Percentiles rank a stretch among this genome's conserved stretches.
Conservation (phyloP, 768 basidiomycete genomes). For the Peribolospora kevripleyi region DNA sequence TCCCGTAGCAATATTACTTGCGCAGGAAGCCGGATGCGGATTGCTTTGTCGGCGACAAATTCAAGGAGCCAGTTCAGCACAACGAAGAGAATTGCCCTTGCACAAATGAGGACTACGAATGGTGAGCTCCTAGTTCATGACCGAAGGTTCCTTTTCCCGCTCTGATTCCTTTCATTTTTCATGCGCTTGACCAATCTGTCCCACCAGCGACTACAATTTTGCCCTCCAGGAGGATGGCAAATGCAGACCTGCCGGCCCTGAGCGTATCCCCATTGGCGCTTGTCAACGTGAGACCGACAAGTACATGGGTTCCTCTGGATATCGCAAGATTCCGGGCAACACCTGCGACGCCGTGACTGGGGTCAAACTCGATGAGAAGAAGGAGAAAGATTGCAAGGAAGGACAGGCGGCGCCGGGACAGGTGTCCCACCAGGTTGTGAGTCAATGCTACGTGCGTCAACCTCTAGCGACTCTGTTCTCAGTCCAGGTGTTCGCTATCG, state of each 20-base stretch:
- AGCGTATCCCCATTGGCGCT: conserved; percentile 53
- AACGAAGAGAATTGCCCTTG: conserved; percentile 63
- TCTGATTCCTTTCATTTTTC: not conserved
- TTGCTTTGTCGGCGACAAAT: conserved; percentile 81
- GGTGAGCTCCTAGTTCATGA: conserved; percentile 27
- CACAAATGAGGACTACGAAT: conserved; percentile 73
- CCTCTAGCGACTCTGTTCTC: not conserved
- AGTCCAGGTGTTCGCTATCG: not conserved
- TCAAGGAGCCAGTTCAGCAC: conserved; percentile 49
- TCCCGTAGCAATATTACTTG: conserved; percentile 64
- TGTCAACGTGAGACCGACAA: conserved; percentile 36
- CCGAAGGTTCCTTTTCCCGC: not conserved
- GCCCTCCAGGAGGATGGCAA: conserved; percentile 37
- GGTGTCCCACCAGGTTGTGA: conserved; percentile 46
- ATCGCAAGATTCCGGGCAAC: conserved; percentile 74
- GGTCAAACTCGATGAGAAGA: conserved; percentile 38
- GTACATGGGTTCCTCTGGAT: conserved; percentile 78
- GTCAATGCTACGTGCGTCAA: conserved; percentile 13
- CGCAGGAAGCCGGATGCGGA: conserved; percentile 57
- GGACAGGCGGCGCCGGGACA: conserved; percentile 45
- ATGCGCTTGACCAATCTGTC: not conserved
- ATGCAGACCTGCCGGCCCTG: conserved; percentile 69
- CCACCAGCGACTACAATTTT: conserved; percentile 62
- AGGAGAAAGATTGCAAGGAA: conserved; percentile 40
- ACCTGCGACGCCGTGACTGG: conserved; percentile 43